Evolutionary conservation across 1,139 yeast species (phyloP).

Genomic region (Yamadazyma buinensis): DNA sequence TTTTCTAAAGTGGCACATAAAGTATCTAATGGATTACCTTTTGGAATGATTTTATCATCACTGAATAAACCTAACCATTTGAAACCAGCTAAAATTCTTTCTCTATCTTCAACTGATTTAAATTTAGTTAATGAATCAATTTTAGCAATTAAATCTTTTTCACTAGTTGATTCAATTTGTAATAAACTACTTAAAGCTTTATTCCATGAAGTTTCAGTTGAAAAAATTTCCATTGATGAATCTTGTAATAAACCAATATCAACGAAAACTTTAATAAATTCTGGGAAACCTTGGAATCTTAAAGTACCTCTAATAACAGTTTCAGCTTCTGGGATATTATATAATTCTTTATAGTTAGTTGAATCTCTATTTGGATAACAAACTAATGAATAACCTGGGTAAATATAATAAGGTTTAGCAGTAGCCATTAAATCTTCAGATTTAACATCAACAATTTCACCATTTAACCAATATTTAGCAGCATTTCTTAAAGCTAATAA

Average conservation of each 20-base stretch:
- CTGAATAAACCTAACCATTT: constrained; percentile 94
- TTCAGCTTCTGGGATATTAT: constrained; percentile 94
- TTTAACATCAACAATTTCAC: constrained; percentile 71
- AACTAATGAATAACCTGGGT: constrained; percentile 93
- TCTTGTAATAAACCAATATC: constrained; percentile 92
- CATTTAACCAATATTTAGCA: constrained; percentile 86
- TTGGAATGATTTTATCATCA: constrained; percentile 70
- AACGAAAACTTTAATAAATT: constrained; percentile 90
- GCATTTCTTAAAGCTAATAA: constrained; percentile 90
- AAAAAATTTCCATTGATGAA: constrained; percentile 57
- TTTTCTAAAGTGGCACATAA: constrained; percentile 94
- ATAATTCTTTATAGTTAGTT: constrained; percentile 86
- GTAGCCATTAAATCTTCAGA: constrained; percentile 94
- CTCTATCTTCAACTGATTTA: constrained; percentile 78
- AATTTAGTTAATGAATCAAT: constrained; percentile 77
- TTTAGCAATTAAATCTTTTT: constrained; percentile 69
- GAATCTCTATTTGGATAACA: constrained; percentile 99
- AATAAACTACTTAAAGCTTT: constrained; percentile 76
- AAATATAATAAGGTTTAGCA: constrained; percentile 92
- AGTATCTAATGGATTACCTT: constrained; percentile 93
- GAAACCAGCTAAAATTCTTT: constrained; percentile 82
- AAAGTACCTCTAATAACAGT: constrained; percentile 96
- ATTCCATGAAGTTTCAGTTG: constrained; percentile 72
- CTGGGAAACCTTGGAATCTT: constrained; percentile 98
- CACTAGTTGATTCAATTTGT: constrained; percentile 67